phyloP scores from a whole-genome alignment of 768 basidiomycete genomes.

The Collybia mongolica region DNA sequence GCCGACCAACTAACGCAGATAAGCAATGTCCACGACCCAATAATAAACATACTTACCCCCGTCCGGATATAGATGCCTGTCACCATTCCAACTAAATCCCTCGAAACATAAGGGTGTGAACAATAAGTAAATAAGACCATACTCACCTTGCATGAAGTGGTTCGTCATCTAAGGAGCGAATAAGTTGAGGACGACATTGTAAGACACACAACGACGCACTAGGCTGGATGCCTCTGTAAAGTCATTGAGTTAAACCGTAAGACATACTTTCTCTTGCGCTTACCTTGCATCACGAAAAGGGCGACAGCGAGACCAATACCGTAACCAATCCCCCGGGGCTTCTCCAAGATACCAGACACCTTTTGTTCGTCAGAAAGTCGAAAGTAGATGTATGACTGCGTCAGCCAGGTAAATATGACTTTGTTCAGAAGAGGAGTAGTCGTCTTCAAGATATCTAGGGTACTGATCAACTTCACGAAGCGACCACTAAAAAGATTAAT shows the following conservation, averaged over 20 bases:
- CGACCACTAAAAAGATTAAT: background rate
- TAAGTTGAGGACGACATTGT: background rate
- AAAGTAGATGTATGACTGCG: conserved; percentile 43
- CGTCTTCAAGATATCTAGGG: conserved; percentile 46
- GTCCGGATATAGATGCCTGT: conserved; percentile 49
- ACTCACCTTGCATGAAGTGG: conserved; percentile 41
- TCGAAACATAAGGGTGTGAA: background rate
- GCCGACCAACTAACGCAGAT: conserved; percentile 5
- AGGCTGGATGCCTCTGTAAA: conserved; percentile 39
- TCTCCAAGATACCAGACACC: conserved; percentile 26
- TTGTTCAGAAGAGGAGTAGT: conserved; percentile 59
- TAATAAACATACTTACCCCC: conserved; percentile 30
- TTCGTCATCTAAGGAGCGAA: conserved; percentile 32
- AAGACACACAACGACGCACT: conserved; percentile 20
- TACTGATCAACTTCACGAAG: conserved; percentile 1
- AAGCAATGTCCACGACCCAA: too few species aligned
- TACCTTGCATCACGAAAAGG: conserved; percentile 62
- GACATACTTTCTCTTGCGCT: background rate
- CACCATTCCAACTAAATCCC: conserved; percentile 36
- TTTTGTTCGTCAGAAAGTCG: conserved; percentile 34
- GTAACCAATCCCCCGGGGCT: conserved; percentile 53
- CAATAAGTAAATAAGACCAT: background rate
- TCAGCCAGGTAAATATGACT: conserved; percentile 58
- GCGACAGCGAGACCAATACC: conserved; percentile 61
- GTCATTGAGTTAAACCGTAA: background rate